Evolutionary conservation across 768 basidiomycete genomes (phyloP), one percentile per base, ranked within the genome.

Genomic region (Lepiota venenata): DNA sequence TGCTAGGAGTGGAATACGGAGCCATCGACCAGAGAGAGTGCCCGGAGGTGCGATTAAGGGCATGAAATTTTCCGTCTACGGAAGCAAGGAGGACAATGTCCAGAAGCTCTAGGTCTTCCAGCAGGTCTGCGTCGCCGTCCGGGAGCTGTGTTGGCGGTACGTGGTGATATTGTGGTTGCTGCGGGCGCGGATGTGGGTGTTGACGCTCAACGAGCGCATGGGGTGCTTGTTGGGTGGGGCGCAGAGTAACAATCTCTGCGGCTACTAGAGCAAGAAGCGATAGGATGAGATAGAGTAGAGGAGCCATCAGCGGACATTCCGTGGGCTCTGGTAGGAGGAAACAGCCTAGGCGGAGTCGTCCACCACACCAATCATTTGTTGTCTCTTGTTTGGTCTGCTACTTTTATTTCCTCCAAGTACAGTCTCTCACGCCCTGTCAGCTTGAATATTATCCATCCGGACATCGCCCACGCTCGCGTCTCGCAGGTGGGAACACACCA

Each of bases 51-150:
- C 96, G 77, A 64, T 96, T 93, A 59, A 98, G 77, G 0, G 93
- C 97, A 74, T 98, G 95, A 32, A 99, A 85, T 55, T 86, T 92
- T 21, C 96, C 96, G 70, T 98, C 95, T 22, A 99, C 85, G 6
- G 93, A 93, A 1, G 94, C 91, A 10, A 96, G 81, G 15, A 99
- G 82, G 22, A 97, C 88, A 51, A 91, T 80, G 63, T 96, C 88
- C 56, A 93, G 69, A 10, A 96, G 72, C 47, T 87, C 78, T 16
- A 84, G 74, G 53, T 87, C 82, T 15, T 68, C 66, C 8, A 68
- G 56, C 47, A 66, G 59, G 52, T 65, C 64, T 29, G 25, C 21
- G 25, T 22, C 44, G 15, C 11, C 25, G 44, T 27, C 10, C 42
- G 7, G 36, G 29, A 32, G 42, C 29, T 14, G 50, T 6, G 27